Conservation (phyloP, 345 rosid genomes). For the Lumnitzera littorea region DNA sequence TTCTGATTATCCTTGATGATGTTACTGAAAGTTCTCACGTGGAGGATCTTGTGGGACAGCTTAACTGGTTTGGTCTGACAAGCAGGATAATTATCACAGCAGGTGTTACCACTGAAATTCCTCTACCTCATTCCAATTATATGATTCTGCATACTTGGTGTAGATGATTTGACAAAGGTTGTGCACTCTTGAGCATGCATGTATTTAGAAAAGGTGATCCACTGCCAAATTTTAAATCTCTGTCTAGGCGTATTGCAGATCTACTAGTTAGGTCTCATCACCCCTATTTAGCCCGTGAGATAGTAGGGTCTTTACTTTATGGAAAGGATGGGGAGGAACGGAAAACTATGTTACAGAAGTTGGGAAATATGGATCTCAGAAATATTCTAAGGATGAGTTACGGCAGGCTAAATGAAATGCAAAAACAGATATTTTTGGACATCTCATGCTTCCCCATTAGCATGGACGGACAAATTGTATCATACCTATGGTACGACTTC, state of each 20-base stretch:
- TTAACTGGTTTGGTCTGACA: not conserved
- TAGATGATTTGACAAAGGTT: not conserved
- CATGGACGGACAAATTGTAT: not conserved
- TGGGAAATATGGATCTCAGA: not conserved
- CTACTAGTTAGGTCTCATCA: not conserved
- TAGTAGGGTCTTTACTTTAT: constrained; percentile 3
- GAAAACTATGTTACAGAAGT: not conserved
- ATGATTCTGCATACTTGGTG: not conserved
- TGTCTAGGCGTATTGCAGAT: no score
- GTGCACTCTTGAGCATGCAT: constrained; percentile 5
- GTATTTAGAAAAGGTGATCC: constrained; percentile 6
- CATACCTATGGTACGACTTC: constrained; percentile 2
- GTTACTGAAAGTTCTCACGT: not conserved
- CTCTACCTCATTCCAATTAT: fast-evolving
- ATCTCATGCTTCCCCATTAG: constrained; percentile 4
- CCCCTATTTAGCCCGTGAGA: constrained; percentile 9
- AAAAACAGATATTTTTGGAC: constrained; percentile 14
- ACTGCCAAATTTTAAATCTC: not conserved
- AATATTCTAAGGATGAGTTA: not conserved
- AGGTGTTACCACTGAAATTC: not conserved
- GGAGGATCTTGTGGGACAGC: not conserved
- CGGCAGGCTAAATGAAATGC: not conserved
- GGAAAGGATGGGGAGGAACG: not conserved
- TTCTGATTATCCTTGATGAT: constrained; percentile 5
- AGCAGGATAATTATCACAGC: constrained; percentile 13